Evolutionary conservation across 176 grass and related monocot species (phyloP), one percentile per base, ranked within the genome.

Genomic region (Oryza glumipatula): DNA sequence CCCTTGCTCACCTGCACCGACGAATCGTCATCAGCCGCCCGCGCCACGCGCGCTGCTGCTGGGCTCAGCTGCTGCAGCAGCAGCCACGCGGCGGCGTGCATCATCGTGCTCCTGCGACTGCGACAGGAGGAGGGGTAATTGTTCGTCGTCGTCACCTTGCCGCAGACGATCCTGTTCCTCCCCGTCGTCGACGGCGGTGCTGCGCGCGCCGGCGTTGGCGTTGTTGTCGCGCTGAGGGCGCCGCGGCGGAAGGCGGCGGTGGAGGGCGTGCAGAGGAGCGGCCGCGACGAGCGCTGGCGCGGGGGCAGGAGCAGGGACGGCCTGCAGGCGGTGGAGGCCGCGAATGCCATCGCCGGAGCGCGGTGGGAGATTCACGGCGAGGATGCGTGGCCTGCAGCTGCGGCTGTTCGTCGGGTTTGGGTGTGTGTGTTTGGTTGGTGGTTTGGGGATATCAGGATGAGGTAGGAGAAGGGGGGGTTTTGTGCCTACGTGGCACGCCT

Each of bases 1-100:
- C 93, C 93, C 83, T 98, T 92, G 80, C 3, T 70, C 38, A 95
- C 96, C 96, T 98, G 67, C 35, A 36, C 35, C 80, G 52, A 58
- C 36, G 36, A 38, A 38, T 38, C 36, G 1, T 58, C 54, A 9
- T 58, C 54, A 58, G 54, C 54, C 54, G 54, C 54, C 54, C 54
- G 54, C 54, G 54, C 54, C 54, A 21, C 0, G 49, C 49, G 54
- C 3, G 30, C 30, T 32, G 30, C 30, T 32, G 51, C 12, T 15
- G 35, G 4, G 33, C 33, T 35, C 33, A 35, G 33, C 35, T 36
- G 35, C 35, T 0, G 35, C 35, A 3, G 3, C 1, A 9, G 15
- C 3, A 12, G 23, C 56, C 16, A 56, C 52, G 52, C 51, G 35
- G 35, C 35, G 35, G 35, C 35, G 35, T 36, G 35, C 30, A 32